phyloP scores from a whole-genome alignment of 768 basidiomycete species.

The Tephrocybe sp. region DNA sequence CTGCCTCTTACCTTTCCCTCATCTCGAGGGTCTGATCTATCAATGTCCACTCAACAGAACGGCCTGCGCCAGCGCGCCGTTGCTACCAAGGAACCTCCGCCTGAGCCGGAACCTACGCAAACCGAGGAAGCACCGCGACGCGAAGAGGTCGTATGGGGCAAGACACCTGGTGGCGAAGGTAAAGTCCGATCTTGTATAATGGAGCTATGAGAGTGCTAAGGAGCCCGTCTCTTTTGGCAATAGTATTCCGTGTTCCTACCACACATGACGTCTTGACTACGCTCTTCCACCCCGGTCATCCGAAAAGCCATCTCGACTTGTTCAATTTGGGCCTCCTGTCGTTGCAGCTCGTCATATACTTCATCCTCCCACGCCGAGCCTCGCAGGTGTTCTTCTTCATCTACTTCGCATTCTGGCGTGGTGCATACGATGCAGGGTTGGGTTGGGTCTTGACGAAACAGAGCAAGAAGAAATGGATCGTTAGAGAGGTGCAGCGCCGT shows the following conservation, averaged over 20 bases:
- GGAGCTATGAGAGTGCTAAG: no score
- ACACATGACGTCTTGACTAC: slow-evolving; percentile 88
- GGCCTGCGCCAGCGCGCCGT: slow-evolving; percentile 32
- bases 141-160: slow-evolving; percentile 82
- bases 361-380: slow-evolving; percentile 51
- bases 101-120: slow-evolving; percentile 6
- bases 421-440: slow-evolving; percentile 88
- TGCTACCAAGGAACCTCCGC: slow-evolving; percentile 7
- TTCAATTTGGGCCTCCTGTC: slow-evolving; percentile 79
- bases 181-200: slow-evolving; percentile 19
- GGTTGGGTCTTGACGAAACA: slow-evolving; percentile 95
- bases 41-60: slow-evolving; percentile 22
- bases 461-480: slow-evolving; percentile 94
- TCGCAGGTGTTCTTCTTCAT: slow-evolving; percentile 73
- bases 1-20: not conserved
- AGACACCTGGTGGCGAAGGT: slow-evolving; percentile 82
- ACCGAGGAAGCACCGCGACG: slow-evolving; percentile 14
- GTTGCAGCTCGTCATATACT: slow-evolving; percentile 74
- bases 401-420: slow-evolving; percentile 93
- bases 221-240: not conserved
- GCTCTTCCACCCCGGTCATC: slow-evolving; percentile 77
- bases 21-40: slow-evolving; percentile 1
- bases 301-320: slow-evolving; percentile 87
- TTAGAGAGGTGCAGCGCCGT: slow-evolving; percentile 66
- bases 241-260: slow-evolving; percentile 91